phyloP scores from a whole-genome alignment of 163 green algal species.

The Scenedesmus sp. region DNA sequence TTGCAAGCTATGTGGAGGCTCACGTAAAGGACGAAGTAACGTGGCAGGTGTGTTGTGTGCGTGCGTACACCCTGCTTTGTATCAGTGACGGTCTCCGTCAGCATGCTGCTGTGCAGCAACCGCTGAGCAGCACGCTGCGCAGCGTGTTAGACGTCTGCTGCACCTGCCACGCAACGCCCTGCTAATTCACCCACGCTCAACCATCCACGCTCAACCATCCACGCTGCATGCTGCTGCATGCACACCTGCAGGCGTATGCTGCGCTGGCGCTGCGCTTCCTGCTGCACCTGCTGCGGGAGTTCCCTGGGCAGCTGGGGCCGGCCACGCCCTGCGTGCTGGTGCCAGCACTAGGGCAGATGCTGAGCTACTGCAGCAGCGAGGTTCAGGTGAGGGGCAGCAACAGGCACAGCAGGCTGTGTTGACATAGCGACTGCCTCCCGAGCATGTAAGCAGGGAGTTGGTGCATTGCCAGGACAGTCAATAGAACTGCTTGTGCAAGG shows the following conservation, averaged over 20 bases:
- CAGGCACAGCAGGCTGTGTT: too few relatives aligned
- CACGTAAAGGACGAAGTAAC: conserved; percentile 8
- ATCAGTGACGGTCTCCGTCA: neutral
- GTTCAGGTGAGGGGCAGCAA: conserved; percentile 24
- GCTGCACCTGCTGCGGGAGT: conserved; percentile 36
- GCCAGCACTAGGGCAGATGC: conserved; percentile 32
- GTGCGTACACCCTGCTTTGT: neutral
- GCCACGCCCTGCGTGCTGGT: conserved; percentile 13
- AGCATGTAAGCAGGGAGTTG: too few relatives aligned
- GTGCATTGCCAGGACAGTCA: too few relatives aligned
- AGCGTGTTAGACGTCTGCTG: too few relatives aligned
- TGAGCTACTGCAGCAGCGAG: conserved; percentile 34
- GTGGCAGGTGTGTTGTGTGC: neutral
- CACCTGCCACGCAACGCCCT: neutral
- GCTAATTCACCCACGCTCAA: neutral
- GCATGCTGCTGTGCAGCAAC: too few relatives aligned
- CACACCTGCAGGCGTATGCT: conserved; percentile 15
- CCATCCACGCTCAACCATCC: neutral
- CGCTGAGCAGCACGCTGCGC: too few relatives aligned
- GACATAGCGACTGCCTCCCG: too few relatives aligned
- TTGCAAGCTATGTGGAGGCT: neutral
- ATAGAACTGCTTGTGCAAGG: too few relatives aligned
- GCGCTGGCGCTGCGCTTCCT: conserved; percentile 24
- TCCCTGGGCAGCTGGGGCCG: conserved; percentile 6
- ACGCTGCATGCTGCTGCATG: neutral